Evolutionary conservation across 2,329 filamentous ascomycete species (phyloP).

Genomic region (Trichoderma aggressivum): DNA sequence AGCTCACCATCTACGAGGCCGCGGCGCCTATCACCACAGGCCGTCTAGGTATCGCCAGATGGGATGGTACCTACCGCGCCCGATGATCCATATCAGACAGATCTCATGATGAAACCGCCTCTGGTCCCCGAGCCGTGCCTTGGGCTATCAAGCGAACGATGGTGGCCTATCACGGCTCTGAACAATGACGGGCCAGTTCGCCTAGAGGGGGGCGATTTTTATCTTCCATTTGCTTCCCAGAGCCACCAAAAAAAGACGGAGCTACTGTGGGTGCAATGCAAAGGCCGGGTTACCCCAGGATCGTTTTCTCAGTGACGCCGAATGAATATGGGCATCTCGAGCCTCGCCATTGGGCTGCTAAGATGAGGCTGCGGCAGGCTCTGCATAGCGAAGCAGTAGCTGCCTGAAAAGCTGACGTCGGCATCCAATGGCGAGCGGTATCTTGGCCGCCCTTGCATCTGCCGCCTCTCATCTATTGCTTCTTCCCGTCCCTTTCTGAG

Average conservation of each 20-base stretch:
- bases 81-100: slow-evolving; percentile 20
- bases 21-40: neutral
- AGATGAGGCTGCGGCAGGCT: neutral
- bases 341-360: neutral
- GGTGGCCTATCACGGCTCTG: slow-evolving; percentile 1
- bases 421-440: neutral
- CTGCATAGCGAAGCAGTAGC: neutral
- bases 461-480: neutral
- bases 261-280: neutral
- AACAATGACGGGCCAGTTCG: slow-evolving; percentile 7
- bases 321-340: neutral
- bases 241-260: neutral
- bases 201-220: neutral
- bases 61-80: neutral
- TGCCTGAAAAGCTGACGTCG: slow-evolving; percentile 5
- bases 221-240: neutral
- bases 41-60: neutral
- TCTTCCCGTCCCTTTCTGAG: neutral
- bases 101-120: slow-evolving; percentile 18
- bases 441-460: neutral
- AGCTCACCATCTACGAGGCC: neutral
- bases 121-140: slow-evolving; percentile 9
- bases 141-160: neutral
- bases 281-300: slow-evolving; percentile 2
- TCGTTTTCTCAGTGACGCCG: neutral